Conservation (phyloP, 1,139 yeast genomes). For the Pichia sp. region DNA sequence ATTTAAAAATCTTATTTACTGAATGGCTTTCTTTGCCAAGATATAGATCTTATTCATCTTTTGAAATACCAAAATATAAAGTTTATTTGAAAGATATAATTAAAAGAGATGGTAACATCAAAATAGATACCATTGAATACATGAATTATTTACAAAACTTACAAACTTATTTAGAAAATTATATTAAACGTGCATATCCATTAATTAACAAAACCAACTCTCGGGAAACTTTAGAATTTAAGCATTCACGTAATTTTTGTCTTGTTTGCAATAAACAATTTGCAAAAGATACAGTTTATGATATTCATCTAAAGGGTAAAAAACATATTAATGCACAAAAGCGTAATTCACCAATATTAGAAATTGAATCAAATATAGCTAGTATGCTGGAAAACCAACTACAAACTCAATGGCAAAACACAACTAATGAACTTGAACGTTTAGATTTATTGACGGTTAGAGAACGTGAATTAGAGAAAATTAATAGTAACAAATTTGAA, state of each 20-base stretch:
- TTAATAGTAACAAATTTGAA: constrained; percentile 35
- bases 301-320: constrained; percentile 68
- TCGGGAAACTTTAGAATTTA: not conserved
- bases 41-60: constrained; percentile 20
- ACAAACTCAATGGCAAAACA: constrained; percentile 36
- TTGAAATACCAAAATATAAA: constrained; percentile 19
- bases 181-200: constrained; percentile 45
- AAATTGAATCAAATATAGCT: constrained; percentile 34
- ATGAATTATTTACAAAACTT: constrained; percentile 39
- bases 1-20: constrained; percentile 46
- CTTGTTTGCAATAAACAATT: constrained; percentile 59
- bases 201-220: constrained; percentile 28
- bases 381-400: constrained; percentile 33
- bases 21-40: constrained; percentile 43
- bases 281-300: constrained; percentile 58
- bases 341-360: constrained; percentile 15
- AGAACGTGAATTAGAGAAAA: constrained; percentile 55
- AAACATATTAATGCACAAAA: constrained; percentile 50
- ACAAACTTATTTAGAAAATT: constrained; percentile 40
- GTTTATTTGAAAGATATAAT: constrained; percentile 14
- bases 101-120: constrained; percentile 12
- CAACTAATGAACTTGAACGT: constrained; percentile 62
- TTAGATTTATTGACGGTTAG: constrained; percentile 66
- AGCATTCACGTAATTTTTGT: constrained; percentile 38
- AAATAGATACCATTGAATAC: constrained; percentile 29